Conservation (phyloP, 116 monocot genomes). For the Papilionanthe hybrid region DNA sequence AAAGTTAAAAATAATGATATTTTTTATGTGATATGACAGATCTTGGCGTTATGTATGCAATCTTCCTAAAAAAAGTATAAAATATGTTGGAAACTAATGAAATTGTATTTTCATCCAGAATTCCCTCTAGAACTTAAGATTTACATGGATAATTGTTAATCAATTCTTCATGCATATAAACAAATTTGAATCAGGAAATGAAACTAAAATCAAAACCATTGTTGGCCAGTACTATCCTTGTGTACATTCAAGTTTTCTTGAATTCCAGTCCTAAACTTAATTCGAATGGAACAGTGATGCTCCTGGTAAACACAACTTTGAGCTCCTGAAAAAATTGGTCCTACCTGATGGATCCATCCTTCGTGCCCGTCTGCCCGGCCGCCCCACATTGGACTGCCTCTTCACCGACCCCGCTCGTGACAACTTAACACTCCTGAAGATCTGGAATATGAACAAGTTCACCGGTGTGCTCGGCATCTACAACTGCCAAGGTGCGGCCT, state of each 20-base stretch:
- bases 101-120: no score
- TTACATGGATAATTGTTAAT: no score
- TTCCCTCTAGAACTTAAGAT: no score
- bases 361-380: conserved; percentile 73
- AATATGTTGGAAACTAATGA: no score
- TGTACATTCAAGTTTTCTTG: not conserved
- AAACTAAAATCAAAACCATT: no score
- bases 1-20: no score
- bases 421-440: conserved; percentile 83
- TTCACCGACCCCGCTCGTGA: conserved; percentile 88
- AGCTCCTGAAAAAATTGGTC: conserved; percentile 75
- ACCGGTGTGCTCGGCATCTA: conserved; percentile 85
- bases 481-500: conserved; percentile 97
- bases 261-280: not conserved
- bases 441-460: conserved; percentile 98
- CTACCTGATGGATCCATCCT: conserved; percentile 88
- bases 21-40: no score
- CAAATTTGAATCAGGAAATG: no score
- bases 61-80: no score
- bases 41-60: no score
- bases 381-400: conserved; percentile 84
- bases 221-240: not conserved
- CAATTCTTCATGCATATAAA: no score
- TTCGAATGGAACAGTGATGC: conserved; percentile 54
- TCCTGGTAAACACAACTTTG: conserved; percentile 88